Base-by-base conservation (phyloP, 805 yeast species). In the Lipomyces kockii region DNA sequence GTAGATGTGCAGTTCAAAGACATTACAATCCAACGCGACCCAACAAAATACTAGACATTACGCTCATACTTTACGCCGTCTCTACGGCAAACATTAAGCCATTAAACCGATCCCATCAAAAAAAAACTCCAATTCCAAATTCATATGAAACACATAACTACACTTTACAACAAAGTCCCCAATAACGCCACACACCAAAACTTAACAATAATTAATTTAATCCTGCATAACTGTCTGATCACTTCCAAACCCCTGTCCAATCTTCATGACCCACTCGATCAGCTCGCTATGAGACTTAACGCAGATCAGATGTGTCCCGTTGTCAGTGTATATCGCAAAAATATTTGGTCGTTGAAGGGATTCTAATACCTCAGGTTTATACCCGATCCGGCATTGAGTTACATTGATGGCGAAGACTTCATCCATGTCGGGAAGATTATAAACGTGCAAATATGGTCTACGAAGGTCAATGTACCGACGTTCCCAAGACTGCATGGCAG, bases 201-300 rank as follows among this genome's bases (percentile, higher is more conserved):
- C 6, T 5, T 17, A 25, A 14, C 3, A 25, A 52, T 49, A 49
- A 14, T 20, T 25, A 25, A 20, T 43, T 43, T 29, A 52, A 52
- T 25, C 17, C 32, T 25, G 20, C 39, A 29, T 12, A 6, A 27
- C 43, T 27, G 39, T 11, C 7, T 39, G 32, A 35, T 14, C 32
- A 37, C 29, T 58, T 53, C 52, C 58, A 37, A 52, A 53, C 27
- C 34, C 58, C 53, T 63, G 65, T 3, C 66, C 63, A 35, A 68
- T 20, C 35, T 60, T 56, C 57, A 68, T 59, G 7, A 68, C 70
- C 71, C 71, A 68, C n/a, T 68, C 71, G 43, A 65, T 60, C 52
- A 68, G 27, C 46, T 68, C 71, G 34, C 43, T 14, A 53, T 58
- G 68, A 17, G 65, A 20, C 54, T 61, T 66, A 25, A 67, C 71